Evolutionary conservation across 306 rosid species (phyloP), one percentile per base, ranked within the genome.

Genomic region (Rosa rugosa): DNA sequence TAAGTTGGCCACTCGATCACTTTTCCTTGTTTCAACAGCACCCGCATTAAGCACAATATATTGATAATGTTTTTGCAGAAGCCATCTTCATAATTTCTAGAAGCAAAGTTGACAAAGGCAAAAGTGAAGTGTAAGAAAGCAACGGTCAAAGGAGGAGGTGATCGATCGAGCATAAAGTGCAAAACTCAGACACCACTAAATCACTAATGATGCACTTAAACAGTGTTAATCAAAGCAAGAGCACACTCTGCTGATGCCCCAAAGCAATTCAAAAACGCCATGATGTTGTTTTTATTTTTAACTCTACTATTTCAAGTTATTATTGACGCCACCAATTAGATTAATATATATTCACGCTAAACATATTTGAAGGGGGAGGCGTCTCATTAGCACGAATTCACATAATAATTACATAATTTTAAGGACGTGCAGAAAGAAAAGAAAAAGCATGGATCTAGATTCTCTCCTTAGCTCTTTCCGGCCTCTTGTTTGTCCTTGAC

Each of bases 1-100:
- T 72, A 60, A 22, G 76, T 69, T 81, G 80, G 77, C 67, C 84
- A 54, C 73, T 49, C 85, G 8, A 71, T 87, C 84, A 81, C 83
- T 86, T 69, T 63, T 75, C 40, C 79, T n/a, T 62, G 53, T 72
- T 46, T 72, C 54, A 34, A 40, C 53, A 41, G 64, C 18, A 17
- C 77, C 14, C 34, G 34, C 77, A 41, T 64, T 64, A 14, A 64
- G 44, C 2, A 34, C 18, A 5, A 11, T 0, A 12, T 62, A 62
- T 5, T 25, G 18, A 25, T 62, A 11, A 11, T 11, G 40, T 54
- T 20, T 51, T 23, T 54, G 60, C 60, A 59, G 65, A 59, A 10
- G 34, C 41, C 40, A 62, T 11, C 38, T 25, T 23, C 20, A 13
- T 13, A 5, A 31, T 63, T 63, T 63, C 44, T 64, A 31, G 69